phyloP scores from a whole-genome alignment of 805 yeast species.

The Pichia exigua region DNA sequence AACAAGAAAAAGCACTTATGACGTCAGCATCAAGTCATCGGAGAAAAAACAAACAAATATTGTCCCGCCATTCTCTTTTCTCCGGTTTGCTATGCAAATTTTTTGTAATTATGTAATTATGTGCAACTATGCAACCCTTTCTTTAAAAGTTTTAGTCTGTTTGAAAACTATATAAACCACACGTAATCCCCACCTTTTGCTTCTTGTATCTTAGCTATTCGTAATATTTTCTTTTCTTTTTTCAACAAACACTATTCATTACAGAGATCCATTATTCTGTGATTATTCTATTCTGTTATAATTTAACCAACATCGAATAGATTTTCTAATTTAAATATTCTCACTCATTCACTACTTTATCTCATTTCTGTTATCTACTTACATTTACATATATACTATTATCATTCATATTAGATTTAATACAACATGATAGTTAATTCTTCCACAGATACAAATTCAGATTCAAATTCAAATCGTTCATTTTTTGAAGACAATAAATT shows the following conservation, averaged over 20 bases:
- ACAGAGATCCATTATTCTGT: no score
- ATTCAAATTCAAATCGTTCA: not conserved
- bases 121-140: not conserved
- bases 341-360: no score
- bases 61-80: not conserved
- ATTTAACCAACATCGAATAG: no score
- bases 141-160: not conserved
- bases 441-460: not conserved
- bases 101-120: no score
- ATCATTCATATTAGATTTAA: not conserved
- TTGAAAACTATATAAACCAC: not conserved
- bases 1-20: no score
- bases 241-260: not conserved
- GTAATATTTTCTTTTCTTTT: no score
- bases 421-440: not conserved
- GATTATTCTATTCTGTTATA: no score
- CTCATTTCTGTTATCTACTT: not conserved
- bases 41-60: no score
- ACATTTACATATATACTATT: not conserved
- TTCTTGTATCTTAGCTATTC: no score
- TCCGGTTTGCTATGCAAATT: not conserved
- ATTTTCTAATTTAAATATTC: no score
- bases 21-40: no score
- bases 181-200: not conserved
- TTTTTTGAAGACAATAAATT: slow-evolving; percentile 4